These are phyloP conservation scores for Silene uniflora DNA, from an alignment of 148 eudicot species.

Conservation along the genomic window DNA sequence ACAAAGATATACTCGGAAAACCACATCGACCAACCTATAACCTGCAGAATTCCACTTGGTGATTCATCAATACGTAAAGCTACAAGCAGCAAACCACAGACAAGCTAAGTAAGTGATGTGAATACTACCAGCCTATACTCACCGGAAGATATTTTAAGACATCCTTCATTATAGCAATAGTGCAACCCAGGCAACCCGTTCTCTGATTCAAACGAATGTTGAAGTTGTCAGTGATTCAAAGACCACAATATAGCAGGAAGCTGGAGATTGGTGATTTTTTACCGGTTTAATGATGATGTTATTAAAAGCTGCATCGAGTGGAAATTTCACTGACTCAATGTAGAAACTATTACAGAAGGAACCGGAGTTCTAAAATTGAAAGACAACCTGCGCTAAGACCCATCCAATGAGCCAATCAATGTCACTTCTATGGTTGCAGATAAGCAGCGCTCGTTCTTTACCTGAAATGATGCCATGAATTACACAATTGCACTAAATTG, in stretches of 20 bases:
- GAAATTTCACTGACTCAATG: no score
- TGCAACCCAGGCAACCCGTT: slow-evolving; percentile 79
- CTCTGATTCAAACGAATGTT: slow-evolving; percentile 34
- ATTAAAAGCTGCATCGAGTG: not conserved
- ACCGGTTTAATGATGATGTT: not conserved
- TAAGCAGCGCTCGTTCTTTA: slow-evolving; percentile 61
- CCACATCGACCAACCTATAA: slow-evolving; percentile 96
- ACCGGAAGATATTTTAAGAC: slow-evolving; percentile 74
- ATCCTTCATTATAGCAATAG: slow-evolving; percentile 83
- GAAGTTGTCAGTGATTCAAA: not conserved
- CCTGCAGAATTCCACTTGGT: slow-evolving; percentile 37
- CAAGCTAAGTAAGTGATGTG: not conserved
- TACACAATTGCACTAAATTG: not conserved
- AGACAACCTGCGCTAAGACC: slow-evolving; percentile 68
- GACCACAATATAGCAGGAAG: not conserved
- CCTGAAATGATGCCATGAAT: slow-evolving; percentile 37
- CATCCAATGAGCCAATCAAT: slow-evolving; percentile 85
- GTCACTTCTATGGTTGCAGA: slow-evolving; percentile 66
- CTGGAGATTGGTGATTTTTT: not conserved
- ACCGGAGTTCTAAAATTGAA: not conserved
- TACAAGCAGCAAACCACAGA: not conserved
- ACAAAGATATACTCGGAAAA: slow-evolving; percentile 90
- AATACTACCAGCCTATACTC: slow-evolving; percentile 23
- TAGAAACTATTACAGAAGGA: not conserved
- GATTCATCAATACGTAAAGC: not conserved